phyloP scores from a whole-genome alignment of 306 rosid species.

The Chamaecrista fasciculata region DNA sequence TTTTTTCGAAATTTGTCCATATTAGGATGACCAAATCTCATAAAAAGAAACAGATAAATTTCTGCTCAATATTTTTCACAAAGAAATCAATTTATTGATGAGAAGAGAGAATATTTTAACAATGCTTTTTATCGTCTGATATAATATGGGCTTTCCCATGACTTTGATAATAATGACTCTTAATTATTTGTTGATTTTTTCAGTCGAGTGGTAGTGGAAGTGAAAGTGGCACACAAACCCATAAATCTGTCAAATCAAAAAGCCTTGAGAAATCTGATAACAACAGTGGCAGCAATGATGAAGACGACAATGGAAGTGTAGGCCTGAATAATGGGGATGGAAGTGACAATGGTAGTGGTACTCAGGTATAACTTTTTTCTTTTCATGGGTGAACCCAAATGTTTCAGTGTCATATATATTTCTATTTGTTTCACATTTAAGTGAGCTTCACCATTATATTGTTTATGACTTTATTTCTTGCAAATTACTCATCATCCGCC shows the following conservation, averaged over 20 bases:
- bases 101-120: no score
- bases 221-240: slow-evolving; percentile 80
- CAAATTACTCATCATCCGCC: background rate
- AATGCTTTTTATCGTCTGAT: background rate
- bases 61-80: background rate
- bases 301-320: slow-evolving; percentile 56
- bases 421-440: background rate
- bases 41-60: background rate
- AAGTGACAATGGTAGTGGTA: slow-evolving; percentile 85
- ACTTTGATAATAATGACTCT: slow-evolving; percentile 16
- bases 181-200: background rate
- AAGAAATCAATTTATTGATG: no score
- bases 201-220: slow-evolving; percentile 98
- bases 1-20: slow-evolving; percentile 16
- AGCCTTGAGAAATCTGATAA: slow-evolving; percentile 55
- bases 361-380: slow-evolving; percentile 60
- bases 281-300: slow-evolving; percentile 70
- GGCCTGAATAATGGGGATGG: slow-evolving; percentile 64
- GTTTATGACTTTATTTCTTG: background rate
- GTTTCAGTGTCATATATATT: background rate
- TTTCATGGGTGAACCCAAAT: background rate
- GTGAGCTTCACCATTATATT: background rate
- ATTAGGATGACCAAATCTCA: background rate
- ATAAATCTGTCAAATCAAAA: slow-evolving; percentile 71
- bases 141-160: background rate